These are phyloP conservation scores for Coleophoma eucalyptorum DNA, from an alignment of 2,329 filamentous ascomycete species.

Conservation along the genomic window DNA sequence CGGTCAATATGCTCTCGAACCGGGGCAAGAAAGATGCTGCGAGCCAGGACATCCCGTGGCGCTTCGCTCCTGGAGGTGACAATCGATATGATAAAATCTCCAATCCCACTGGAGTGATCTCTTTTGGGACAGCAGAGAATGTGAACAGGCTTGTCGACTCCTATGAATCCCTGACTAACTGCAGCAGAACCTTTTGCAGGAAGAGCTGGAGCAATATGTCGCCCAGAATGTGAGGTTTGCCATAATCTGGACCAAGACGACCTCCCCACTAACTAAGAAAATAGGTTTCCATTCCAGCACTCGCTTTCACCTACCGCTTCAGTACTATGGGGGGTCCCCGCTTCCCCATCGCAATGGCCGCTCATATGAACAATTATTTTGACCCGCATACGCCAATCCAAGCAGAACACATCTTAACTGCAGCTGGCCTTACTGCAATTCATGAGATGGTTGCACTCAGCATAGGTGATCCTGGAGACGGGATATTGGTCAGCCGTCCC, in stretches of 20 bases:
- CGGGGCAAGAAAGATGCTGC: slow-evolving; percentile 2
- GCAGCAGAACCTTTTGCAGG: slow-evolving; percentile 29
- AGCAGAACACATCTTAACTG: slow-evolving; percentile 32
- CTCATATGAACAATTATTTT: slow-evolving; percentile 37
- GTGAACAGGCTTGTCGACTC: slow-evolving; percentile 1
- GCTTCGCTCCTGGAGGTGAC: slow-evolving; percentile 10
- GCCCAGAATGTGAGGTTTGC: slow-evolving; percentile 27
- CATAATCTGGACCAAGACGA: not conserved
- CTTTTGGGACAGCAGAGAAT: slow-evolving; percentile 16
- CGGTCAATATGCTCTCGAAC: slow-evolving; percentile 1
- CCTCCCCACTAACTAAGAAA: not conserved
- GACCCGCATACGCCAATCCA: slow-evolving; percentile 28
- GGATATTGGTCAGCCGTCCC: slow-evolving; percentile 39
- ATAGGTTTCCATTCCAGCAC: slow-evolving; percentile 27
- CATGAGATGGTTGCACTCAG: slow-evolving; percentile 37
- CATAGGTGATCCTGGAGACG: slow-evolving; percentile 39
- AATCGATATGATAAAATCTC: slow-evolving; percentile 12
- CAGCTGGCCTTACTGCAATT: slow-evolving; percentile 37
- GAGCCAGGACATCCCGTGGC: slow-evolving; percentile 10
- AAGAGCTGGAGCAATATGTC: slow-evolving; percentile 33
- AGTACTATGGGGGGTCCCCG: slow-evolving; percentile 31
- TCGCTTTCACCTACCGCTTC: slow-evolving; percentile 36
- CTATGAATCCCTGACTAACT: not conserved
- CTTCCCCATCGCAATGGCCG: slow-evolving; percentile 35
- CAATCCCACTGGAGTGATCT: slow-evolving; percentile 15